Percentiles rank a stretch among this genome's conserved stretches.
These are phyloP conservation scores for Phalaenopsis hybrid DNA, from an alignment of 116 monocot species.

Conservation along the genomic window DNA sequence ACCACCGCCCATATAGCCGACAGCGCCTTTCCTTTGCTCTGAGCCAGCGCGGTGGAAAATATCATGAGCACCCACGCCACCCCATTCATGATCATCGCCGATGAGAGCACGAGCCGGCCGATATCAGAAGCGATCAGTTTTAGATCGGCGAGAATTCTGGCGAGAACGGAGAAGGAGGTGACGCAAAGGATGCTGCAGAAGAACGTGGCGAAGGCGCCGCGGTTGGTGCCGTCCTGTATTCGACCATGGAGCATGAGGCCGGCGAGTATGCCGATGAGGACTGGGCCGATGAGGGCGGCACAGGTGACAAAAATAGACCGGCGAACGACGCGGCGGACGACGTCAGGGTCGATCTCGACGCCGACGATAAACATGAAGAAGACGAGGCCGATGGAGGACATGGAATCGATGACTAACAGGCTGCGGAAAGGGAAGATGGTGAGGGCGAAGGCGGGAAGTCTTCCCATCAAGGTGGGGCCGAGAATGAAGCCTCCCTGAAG, in stretches of 20 bases:
- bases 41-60: slow-evolving; percentile 13
- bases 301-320: slow-evolving; percentile 12
- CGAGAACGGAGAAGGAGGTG: slow-evolving; percentile 35
- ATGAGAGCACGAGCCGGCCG: slow-evolving; percentile 31
- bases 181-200: slow-evolving; percentile 29
- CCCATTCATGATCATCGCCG: slow-evolving; percentile 23
- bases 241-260: background rate
- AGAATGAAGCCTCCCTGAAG: slow-evolving; percentile 11
- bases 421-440: slow-evolving; percentile 4
- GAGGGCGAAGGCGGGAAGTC: background rate
- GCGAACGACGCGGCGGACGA: slow-evolving; percentile 13
- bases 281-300: slow-evolving; percentile 10
- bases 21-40: slow-evolving; percentile 3
- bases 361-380: slow-evolving; percentile 15
- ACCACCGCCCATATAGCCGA: slow-evolving; percentile 18
- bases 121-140: slow-evolving; percentile 37
- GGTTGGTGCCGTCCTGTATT: background rate
- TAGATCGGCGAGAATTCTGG: slow-evolving; percentile 33
- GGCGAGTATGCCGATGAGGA: background rate
- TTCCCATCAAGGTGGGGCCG: slow-evolving; percentile 1
- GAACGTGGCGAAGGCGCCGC: slow-evolving; percentile 21
- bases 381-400: slow-evolving; percentile 11
- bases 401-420: background rate
- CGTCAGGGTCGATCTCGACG: slow-evolving; percentile 21
- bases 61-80: slow-evolving; percentile 29